Base-by-base conservation (phyloP, 345 rosid genomes). In the Cardamine chenopodiifolia region DNA sequence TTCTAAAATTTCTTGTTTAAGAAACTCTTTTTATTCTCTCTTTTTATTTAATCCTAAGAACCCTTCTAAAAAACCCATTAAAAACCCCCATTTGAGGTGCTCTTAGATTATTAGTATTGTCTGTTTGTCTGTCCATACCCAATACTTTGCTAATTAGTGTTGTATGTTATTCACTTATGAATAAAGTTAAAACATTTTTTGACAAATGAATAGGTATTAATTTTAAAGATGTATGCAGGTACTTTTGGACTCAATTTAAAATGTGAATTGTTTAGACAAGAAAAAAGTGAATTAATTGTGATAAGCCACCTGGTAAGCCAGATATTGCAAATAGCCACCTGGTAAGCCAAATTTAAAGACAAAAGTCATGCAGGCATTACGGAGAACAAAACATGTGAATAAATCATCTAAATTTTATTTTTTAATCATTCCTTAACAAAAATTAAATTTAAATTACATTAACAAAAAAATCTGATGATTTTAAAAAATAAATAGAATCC, bases 61-160 rank as follows among this genome's bases (percentile, higher is more conserved):
- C n/a, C n/a, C n/a, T n/a, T n/a, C n/a, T n/a, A n/a, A n/a, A n/a
- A n/a, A n/a, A n/a, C n/a, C n/a, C n/a, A n/a, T n/a, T n/a, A n/a
- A n/a, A n/a, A n/a, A n/a, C n/a, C n/a, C n/a, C n/a, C n/a, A n/a
- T n/a, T n/a, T n/a, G n/a, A n/a, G n/a, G n/a, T n/a, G n/a, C n/a
- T n/a, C n/a, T n/a, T n/a, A n/a, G 9, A 61, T 68, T 50, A 68
- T 40, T 22, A 23, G 44, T 61, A 75, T 61, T 76, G 40, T 69
- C 42, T 42, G 18, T 40, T 63, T 76, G 70, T 75, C 72, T 68
- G 57, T 68, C 69, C 69, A 68, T 68, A 31, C 64, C 34, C 29
- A 52, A 29, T 61, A 22, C 15, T 54, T 66, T 64, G 49, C 52
- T 47, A 35, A 18, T 66, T 34, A 25, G 49, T 44, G 29, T 58